Base-by-base conservation (phyloP, 2,329 filamentous ascomycete genomes). In the Cordyceps javanica region DNA sequence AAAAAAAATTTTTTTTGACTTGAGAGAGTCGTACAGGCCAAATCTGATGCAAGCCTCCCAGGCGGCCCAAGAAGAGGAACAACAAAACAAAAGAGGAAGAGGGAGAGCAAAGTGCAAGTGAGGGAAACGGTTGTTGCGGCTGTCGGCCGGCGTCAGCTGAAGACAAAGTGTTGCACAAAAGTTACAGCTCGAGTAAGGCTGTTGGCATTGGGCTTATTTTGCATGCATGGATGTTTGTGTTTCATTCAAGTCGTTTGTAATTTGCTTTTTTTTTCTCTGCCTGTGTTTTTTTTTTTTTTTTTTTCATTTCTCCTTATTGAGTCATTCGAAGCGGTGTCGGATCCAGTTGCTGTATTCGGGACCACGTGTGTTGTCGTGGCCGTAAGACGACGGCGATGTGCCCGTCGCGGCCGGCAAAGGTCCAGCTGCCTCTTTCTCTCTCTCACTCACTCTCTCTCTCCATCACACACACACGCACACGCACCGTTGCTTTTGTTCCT, bases 271-370 rank as follows among this genome's bases (percentile, higher is more conserved):
- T 30, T 28, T 21, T 16, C 11, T 23, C 1, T 13, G 4, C n/a
- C 11, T 26, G 30, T 28, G 3, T 14, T n/a, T 28, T 21, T 52
- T 28, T 25, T 3, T 16, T 4, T 7, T 9, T 19, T 16, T 6
- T 30, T n/a, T 8, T 32, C 13, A 21, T 11, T 30, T 21, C 19
- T 6, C 32, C 23, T 21, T 30, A 28, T 55, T 48, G 23, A 55
- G 52, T 55, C 32, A 55, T 30, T 19, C 9, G 41, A 55, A 21
- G 42, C 52, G 52, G 42, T 46, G 32, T 55, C 52, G 52, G 42
- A 10, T 55, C 30, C 7, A 55, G 42, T 48, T 55, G 41, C 52
- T 55, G 23, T 32, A 25, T 55, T 48, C 21, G 52, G 52, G 52
- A 10, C 13, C 7, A 30, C 6, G 39, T n/a, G n/a, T n/a, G n/a